Base-by-base conservation (phyloP, 1,284 basidiomycete genomes). In the Fomes fomentarius region DNA sequence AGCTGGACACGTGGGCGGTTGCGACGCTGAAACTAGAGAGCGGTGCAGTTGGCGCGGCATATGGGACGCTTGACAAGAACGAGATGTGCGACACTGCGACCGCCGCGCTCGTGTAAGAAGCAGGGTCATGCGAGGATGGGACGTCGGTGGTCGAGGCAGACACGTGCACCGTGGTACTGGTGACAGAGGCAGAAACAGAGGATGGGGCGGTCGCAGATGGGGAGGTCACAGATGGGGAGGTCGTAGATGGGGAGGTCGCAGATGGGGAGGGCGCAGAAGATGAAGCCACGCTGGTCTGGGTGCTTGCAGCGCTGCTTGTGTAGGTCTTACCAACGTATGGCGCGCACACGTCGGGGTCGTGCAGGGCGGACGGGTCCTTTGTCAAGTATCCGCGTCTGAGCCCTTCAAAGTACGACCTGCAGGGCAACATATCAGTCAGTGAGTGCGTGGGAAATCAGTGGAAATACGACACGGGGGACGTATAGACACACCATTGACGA, bases 391-490 rank as follows among this genome's bases (percentile, higher is more conserved):
- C 85, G 11, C 73, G 66, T 21, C 71, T 58, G 14, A 87, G 67
- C 9, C 80, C 88, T 50, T 86, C 80, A 19, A 84, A 67, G 64
- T 91, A 91, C 1, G 87, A 88, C 87, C 88, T 89, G 30, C 3
- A 17, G 11, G 19, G 21, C 6, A 19, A 10, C 1, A 19, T 15
- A 24, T 40, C 8, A 30, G 9, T 40, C 5, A 9, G 11, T 10
- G 9, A 8, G 14, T 12, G 5, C 21, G 3, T 25, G 8, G 5
- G 11, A 12, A 24, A n/a, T 4, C 4, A 24, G 7, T 12, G 21
- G 12, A 14, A 17, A 40, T 12, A 12, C 5, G 19, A 17, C n/a
- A n/a, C n/a, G n/a, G n/a, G n/a, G 24, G 6, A 15, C 35, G 17
- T 8, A 24, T 10, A 47, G 25, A 57, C 50, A n/a, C 60, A 86